Base-by-base conservation (phyloP, 768 basidiomycete genomes). In the Hypholoma fasciculare region DNA sequence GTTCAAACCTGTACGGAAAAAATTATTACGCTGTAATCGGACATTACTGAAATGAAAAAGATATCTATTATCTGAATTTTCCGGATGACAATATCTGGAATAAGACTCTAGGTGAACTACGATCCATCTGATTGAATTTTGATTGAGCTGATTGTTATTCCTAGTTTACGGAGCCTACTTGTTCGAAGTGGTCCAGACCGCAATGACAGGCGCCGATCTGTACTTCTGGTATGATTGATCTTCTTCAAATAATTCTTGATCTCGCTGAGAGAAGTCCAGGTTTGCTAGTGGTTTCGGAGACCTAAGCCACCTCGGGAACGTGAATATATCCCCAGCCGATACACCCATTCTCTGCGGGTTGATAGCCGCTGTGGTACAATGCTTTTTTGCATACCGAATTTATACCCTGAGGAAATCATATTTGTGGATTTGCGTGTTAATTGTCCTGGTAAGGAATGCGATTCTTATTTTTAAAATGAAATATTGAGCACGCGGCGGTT, bases 381-480 rank as follows among this genome's bases (percentile, higher is more conserved):
- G 37, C 9, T 69, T 62, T 57, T 69, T 64, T 52, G 61, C 61
- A 1, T 63, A 64, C 52, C 59, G 67, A 14, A 61, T 69, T 27
- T 65, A 55, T 14, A 54, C 53, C 1, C 40, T 61, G 5, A 36
- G 57, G 3, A 49, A 16, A 39, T 54, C 61, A 14, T 55, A 46
- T 19, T 16, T 46, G 9, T 55, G 49, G 53, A 52, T 61, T 30
- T 61, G 48, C 17, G 38, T 58, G n/a, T n/a, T 58, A 16, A 58
- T 61, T 14, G 40, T 58, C 5, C 30, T 61, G 57, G 61, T 61
- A 30, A 14, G 46, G 23, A 19, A 19, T 13, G 11, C 13, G 3
- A 11, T 6, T 13, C 3, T 8, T 17, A 23, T 23, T 23, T 23
- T 23, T 23, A 2, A 23, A 23, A 23, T 2, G 23, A 1, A 23